phyloP scores from a whole-genome alignment of 2,329 filamentous ascomycete genomes.

The Alternaria sp. region DNA sequence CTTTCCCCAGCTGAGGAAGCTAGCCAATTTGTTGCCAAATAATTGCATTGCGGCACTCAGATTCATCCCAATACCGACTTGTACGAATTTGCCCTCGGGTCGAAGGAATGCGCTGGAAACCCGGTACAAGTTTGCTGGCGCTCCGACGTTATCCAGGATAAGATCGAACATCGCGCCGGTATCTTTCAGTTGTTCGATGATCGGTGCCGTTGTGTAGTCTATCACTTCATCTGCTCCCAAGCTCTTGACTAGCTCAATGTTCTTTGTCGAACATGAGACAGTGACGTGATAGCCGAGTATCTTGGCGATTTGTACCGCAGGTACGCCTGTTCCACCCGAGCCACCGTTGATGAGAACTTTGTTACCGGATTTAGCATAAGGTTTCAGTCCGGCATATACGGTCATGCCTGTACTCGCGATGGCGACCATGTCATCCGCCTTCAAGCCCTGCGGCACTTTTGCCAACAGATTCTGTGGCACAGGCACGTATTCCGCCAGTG shows the following conservation, averaged over 20 bases:
- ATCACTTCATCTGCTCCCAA: conserved; percentile 69
- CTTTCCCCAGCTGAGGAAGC: not conserved
- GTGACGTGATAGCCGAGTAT: conserved; percentile 64
- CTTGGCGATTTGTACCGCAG: conserved; percentile 69
- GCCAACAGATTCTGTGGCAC: conserved; percentile 13
- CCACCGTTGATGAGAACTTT: conserved; percentile 69
- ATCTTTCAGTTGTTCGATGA: conserved; percentile 56
- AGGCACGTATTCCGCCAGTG: conserved; percentile 44
- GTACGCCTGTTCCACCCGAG: conserved; percentile 66
- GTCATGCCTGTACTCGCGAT: conserved; percentile 46
- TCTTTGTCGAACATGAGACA: conserved; percentile 63
- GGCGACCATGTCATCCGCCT: conserved; percentile 37
- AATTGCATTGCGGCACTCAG: not conserved
- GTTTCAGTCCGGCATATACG: conserved; percentile 42
- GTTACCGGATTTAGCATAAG: conserved; percentile 42
- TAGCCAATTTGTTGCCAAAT: conserved; percentile 5
- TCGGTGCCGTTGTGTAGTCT: conserved; percentile 62
- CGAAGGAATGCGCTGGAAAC: conserved; percentile 15
- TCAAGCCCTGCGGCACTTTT: conserved; percentile 23
- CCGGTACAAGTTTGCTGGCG: conserved; percentile 33
- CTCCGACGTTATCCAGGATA: conserved; percentile 65
- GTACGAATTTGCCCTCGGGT: conserved; percentile 17
- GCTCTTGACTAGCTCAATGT: conserved; percentile 62
- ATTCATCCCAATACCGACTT: conserved; percentile 9
- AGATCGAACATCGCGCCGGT: conserved; percentile 60